A percentile compares a stretch with the other conserved stretches of the same genome.
phyloP scores from a whole-genome alignment of 2,329 filamentous ascomycete genomes.

The Passalora sequoiae region DNA sequence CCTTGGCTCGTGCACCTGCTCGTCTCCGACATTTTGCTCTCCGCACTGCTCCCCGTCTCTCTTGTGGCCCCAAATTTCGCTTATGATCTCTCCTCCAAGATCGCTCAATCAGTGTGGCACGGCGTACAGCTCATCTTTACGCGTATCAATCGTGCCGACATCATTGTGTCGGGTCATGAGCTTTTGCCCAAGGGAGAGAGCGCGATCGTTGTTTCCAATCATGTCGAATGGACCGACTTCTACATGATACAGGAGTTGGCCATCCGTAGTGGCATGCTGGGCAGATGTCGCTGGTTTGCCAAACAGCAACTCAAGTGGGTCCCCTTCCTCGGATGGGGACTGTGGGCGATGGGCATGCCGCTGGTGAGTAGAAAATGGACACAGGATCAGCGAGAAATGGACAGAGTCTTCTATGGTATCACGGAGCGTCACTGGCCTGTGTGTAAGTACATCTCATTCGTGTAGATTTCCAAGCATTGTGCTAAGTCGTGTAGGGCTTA shows the following conservation, averaged over 20 bases:
- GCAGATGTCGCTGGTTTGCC: conserved; percentile 58
- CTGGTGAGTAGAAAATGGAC: conserved; percentile 58
- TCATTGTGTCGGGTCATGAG: conserved; percentile 50
- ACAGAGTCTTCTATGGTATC: conserved; percentile 54
- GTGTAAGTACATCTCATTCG: conserved; percentile 42
- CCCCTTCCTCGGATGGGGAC: conserved; percentile 59
- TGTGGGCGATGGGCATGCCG: conserved; percentile 62
- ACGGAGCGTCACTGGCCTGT: conserved; percentile 51
- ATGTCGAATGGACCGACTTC: conserved; percentile 59
- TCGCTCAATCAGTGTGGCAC: conserved; percentile 53
- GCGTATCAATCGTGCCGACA: conserved; percentile 48
- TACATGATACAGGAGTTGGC: conserved; percentile 60
- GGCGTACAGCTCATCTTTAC: conserved; percentile 57
- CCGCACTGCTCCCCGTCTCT: conserved; percentile 32
- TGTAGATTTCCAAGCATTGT: background rate
- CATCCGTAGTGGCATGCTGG: conserved; percentile 52
- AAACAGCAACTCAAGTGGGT: conserved; percentile 56
- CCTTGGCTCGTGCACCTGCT: conserved; percentile 54
- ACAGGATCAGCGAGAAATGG: conserved; percentile 52
- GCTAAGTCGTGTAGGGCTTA: conserved; percentile 47
- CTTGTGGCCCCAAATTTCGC: conserved; percentile 42
- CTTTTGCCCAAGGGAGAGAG: conserved; percentile 51
- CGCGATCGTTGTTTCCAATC: conserved; percentile 57
- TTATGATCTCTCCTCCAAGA: conserved; percentile 51
- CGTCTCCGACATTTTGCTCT: conserved; percentile 46